Base-by-base conservation (phyloP, 2,329 filamentous ascomycete genomes). In the Aspergillus fijiensis region DNA sequence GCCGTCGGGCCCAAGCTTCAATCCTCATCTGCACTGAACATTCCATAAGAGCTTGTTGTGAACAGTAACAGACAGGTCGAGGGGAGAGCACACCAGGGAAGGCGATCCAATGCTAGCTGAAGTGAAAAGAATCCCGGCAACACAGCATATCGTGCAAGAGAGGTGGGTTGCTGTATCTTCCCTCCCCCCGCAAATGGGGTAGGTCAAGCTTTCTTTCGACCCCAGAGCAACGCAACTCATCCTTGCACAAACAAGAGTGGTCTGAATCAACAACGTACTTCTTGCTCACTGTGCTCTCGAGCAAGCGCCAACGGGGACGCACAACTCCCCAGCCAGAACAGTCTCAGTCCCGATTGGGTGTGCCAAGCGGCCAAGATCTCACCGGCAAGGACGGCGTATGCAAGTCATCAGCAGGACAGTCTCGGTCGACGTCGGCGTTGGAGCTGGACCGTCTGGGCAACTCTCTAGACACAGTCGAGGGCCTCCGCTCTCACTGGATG, bases 401-500 rank as follows among this genome's bases (percentile, higher is more conserved):
- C 60, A 59, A 57, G 60, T 61, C 60, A 61, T 61, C 60, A 61
- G 56, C 56, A 49, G 59, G 58, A 42, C 54, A 60, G n/a, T 23
- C 47, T 42, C 39, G 16, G 14, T 39, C 4, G 39, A n/a, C 16
- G 39, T 42, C 39, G 39, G 33, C 39, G 6, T n/a, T 42, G 39
- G 39, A 42, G 39, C 39, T 42, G 39, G 39, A 42, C 39, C 39
- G 39, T n/a, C 39, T 42, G 39, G 39, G 39, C 33, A 35, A 35
- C 5, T 42, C 16, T 42, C 16, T 42, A 42, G 14, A 42, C 39
- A n/a, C 39, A n/a, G 39, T 42, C 6, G 39, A n/a, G 39, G 14
- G 4, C 6, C 39, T 42, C 12, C 19, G 16, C 14, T 42, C 14
- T 19, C 14, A 42, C 39, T 42, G 39, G 39, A 42, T 14, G 39